Evolutionary conservation across 2,329 filamentous ascomycete genomes (phyloP).

Genomic region (Trichoderma aggressivum): DNA sequence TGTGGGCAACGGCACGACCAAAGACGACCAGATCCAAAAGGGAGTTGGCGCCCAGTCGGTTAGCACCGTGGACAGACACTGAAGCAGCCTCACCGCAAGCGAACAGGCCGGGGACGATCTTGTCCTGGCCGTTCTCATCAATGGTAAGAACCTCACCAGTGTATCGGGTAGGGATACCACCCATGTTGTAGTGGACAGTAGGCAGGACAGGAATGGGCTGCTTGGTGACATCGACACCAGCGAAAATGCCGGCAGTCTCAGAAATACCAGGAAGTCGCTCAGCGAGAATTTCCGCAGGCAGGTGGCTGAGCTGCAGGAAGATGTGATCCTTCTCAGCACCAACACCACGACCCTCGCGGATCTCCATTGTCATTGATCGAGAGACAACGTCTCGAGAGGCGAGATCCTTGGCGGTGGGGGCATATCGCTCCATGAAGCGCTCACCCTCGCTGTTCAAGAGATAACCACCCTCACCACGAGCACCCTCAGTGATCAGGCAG

Average conservation of each 20-base stretch:
- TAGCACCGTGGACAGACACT: constrained; percentile 96
- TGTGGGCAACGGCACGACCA: constrained; percentile 94
- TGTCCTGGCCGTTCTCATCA: constrained; percentile 80
- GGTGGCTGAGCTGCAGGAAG: constrained; percentile 94
- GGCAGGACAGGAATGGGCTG: constrained; percentile 95
- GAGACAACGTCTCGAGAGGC: constrained; percentile 95
- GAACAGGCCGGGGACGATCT: constrained; percentile 91
- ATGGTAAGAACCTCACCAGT: constrained; percentile 92
- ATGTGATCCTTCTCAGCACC: constrained; percentile 98
- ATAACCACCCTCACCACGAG: constrained; percentile 97
- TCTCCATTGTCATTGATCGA: constrained; percentile 97
- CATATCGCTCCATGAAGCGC: constrained; percentile 99
- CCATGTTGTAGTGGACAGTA: constrained; percentile 99
- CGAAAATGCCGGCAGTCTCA: constrained; percentile 95
- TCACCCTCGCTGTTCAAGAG: constrained; percentile 97
- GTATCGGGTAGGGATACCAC: constrained; percentile 96
- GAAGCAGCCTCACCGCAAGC: constrained; percentile 96
- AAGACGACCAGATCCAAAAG: constrained; percentile 97
- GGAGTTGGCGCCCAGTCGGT: constrained; percentile 96
- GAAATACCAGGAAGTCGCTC: constrained; percentile 98
- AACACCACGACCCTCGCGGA: constrained; percentile 94
- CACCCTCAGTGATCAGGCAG: constrained; percentile 95
- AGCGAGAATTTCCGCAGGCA: constrained; percentile 86
- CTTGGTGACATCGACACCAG: constrained; percentile 94
- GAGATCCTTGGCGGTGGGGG: constrained; percentile 95